Evolutionary conservation across 208 protist species (phyloP), one percentile per base, ranked within the genome.

Genomic region (Wallacemonas sp.): DNA sequence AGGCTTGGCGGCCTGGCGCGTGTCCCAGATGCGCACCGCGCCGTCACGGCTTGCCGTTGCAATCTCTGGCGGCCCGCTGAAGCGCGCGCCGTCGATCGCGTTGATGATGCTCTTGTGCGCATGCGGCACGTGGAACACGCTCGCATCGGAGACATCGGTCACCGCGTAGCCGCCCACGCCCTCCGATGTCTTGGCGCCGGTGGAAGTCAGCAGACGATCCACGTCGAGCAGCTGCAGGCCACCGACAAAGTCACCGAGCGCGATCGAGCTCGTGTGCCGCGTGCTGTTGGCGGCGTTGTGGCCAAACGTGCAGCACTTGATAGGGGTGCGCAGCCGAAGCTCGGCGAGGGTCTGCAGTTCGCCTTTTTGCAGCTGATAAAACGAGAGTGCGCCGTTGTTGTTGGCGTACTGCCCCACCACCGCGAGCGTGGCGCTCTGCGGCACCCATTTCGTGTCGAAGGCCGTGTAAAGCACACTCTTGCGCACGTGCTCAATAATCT

Each of bases 91-190:
- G 74, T 98, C 97, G 64, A 98, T 89, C n/a, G 67, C 73, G 74
- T 98, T 98, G 70, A 98, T 95, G 62, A 98, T 96, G 52, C 70
- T 83, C 41, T 84, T 76, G 67, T 98, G 94, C n/a, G 89, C 92
- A 57, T 94, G 89, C n/a, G 81, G 78, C 8, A 81, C 72, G 39
- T 78, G 44, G 57, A 93, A 91, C 22, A 82, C 20, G 0, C 74
- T 65, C 1, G 82, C 77, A 4, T 23, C 62, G 14, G 75, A 64
- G 8, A 79, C 57, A 12, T 86, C 77, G 29, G 65, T 74, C 41
- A 84, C 32, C 45, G 57, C 64, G 46, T 76, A 61, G 29, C 44
- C 62, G 41, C 28, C 46, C 7, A 62, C 62, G 22, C 54, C 33
- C 11, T 36, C 32, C 12, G 41, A 41, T 11, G 52, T 3, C 18